Evolutionary conservation across 352 stramenopile species (phyloP), one percentile per base, ranked within the genome.

Genomic region (Globisporangium barbulae): DNA sequence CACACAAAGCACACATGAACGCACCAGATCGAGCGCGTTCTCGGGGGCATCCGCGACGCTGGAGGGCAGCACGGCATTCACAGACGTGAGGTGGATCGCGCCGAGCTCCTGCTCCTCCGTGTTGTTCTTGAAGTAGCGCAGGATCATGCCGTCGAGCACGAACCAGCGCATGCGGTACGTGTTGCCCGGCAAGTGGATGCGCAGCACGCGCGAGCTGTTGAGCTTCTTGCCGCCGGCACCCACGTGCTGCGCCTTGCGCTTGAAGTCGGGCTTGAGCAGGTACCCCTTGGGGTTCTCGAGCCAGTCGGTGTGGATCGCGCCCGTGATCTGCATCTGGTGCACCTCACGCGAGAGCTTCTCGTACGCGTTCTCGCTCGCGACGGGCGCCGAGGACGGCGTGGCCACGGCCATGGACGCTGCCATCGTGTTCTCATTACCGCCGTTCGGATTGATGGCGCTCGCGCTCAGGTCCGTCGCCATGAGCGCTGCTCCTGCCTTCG

Each of bases 321-420:
- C 85, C 28, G 88, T 96, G 70, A 89, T 87, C 71, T 94, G 85
- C 84, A 93, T 93, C 73, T 96, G 85, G 61, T 96, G 88, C 33
- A 96, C 86, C 65, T 96, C 88, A n/a, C 88, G 72, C 53, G 85
- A 94, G 17, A 96, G 79, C 72, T 94, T 94, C 73, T 96, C 88
- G 75, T 96, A 96, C 57, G 85, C 84, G 59, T 96, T 96, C 72
- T 96, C 88, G 19, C 69, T 64, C 52, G 72, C 63, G 0, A 67
- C 66, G 60, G 71, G 64, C 39, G 69, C 72, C 52, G 70, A 71
- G 56, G 55, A 70, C 33, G 58, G 50, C 33, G 58, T 56, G 2
- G 58, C 52, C 19, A 61, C 53, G 1, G 53, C 47, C 52, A 53
- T 56, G 9, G 62, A 59, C 52, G 54, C 54, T n/a, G 60, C 45